Base-by-base conservation (phyloP, 495 filamentous ascomycete species). In the Rusavskia elegans region DNA sequence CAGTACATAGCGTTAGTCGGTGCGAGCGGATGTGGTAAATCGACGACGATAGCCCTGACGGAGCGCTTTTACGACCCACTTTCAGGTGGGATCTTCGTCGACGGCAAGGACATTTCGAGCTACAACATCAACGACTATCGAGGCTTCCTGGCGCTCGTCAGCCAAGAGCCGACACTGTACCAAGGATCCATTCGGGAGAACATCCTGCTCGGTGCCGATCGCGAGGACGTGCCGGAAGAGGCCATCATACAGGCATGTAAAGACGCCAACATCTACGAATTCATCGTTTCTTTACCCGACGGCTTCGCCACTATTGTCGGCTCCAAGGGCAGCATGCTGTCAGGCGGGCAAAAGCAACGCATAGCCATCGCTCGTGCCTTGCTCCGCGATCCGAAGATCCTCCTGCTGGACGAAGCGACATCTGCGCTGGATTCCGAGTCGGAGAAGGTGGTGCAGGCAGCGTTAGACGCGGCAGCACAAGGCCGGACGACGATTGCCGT, bases 231-330 rank as follows among this genome's bases (percentile, higher is more conserved):
- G 17, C 63, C 77, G 0, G 86, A 93, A 40, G 82, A 80, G 37
- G 72, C 73, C 5, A 73, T 95, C 32, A 71, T 82, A 48, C 74
- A 82, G 56, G 86, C 84, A 14, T 92, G 87, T 71, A 82, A 80
- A 53, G 83, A 89, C 61, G 88, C 88, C 40, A 95, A 94, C 59
- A 95, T 95, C 58, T 87, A 89, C 63, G 86, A 92, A 58, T 94
- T 93, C 65, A 89, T 95, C 64, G 75, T 81, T 62, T 83, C 81
- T 42, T 67, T 82, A 14, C 79, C 81, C 57, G 83, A 90, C 7
- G 85, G 84, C 35, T 84, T 89, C 65, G 71, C 75, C 57, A 93
- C 87, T 11, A 58, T 82, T 14, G 82, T 88, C 30, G 87, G 87
- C 25, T 82, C 72, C 42, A 88, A 87, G 61, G 87, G 87, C 49